These are phyloP conservation scores for Hanseniaspora sp. DNA, from an alignment of 1,139 yeast genomes.

Conservation along the genomic window DNA sequence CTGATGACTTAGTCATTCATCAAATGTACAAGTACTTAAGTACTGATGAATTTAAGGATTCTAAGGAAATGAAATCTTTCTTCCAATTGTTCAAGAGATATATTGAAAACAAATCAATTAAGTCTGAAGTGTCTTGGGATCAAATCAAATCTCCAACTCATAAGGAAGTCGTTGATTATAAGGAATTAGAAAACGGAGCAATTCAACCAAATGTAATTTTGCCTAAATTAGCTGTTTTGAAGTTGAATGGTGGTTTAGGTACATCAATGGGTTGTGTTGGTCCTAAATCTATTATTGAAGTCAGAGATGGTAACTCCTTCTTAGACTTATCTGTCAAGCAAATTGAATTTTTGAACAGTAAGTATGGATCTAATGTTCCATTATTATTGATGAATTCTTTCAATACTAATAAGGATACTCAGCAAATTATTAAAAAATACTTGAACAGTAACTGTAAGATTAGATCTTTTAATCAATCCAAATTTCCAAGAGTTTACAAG, in stretches of 20 bases:
- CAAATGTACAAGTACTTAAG: conserved; percentile 15
- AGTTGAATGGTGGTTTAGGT: conserved; percentile 95
- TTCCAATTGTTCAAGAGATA: conserved; percentile 90
- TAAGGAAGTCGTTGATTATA: conserved; percentile 79
- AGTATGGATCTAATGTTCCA: conserved; percentile 87
- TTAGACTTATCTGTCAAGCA: conserved; percentile 92
- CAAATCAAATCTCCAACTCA: conserved; percentile 80
- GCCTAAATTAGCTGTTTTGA: conserved; percentile 81
- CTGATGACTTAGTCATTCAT: conserved; percentile 13
- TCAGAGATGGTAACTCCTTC: conserved; percentile 94
- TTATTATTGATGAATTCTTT: conserved; percentile 94
- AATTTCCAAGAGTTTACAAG: conserved; percentile 89
- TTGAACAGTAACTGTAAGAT: conserved; percentile 94
- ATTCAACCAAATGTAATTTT: conserved; percentile 40
- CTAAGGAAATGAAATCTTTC: conserved; percentile 82
- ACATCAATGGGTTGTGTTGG: conserved; percentile 99
- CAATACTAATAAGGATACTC: conserved; percentile 94
- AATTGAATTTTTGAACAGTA: conserved; percentile 88
- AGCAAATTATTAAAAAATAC: conserved; percentile 87
- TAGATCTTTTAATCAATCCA: conserved; percentile 91
- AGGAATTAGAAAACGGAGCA: conserved; percentile 34
- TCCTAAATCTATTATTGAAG: conserved; percentile 95
- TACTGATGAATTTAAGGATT: neutral
- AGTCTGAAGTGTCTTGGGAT: conserved; percentile 76
- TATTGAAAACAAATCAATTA: conserved; percentile 77